These are phyloP conservation scores for Colletotrichum sidae DNA, from an alignment of 2,329 filamentous ascomycete genomes.

Conservation along the genomic window DNA sequence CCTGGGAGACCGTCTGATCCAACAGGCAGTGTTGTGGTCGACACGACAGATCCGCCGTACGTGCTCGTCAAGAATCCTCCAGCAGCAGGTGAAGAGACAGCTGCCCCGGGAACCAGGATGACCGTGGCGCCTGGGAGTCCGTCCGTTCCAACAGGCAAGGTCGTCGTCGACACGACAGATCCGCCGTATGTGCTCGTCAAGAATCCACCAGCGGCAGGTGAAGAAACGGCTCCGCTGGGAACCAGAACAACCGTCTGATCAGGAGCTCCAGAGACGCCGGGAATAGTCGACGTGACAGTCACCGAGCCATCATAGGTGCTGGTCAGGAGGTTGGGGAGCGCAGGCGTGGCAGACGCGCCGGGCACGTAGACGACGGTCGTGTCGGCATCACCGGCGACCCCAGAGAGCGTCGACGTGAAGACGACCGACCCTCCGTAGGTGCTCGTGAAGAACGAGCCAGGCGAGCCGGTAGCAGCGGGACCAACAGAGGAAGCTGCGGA, in stretches of 20 bases:
- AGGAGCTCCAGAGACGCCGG: slow-evolving; percentile 6
- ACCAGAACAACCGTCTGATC: slow-evolving; percentile 12
- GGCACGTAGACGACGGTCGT: slow-evolving; percentile 11
- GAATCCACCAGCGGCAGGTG: background rate
- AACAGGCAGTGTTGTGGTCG: background rate
- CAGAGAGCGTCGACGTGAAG: slow-evolving; percentile 8
- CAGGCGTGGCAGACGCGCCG: background rate
- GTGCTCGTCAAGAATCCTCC: slow-evolving; percentile 4
- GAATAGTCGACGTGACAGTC: slow-evolving; percentile 4
- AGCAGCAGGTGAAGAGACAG: background rate
- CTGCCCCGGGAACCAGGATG: background rate
- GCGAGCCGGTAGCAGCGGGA: background rate
- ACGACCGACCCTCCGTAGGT: slow-evolving; percentile 20
- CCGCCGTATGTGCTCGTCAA: slow-evolving; percentile 12
- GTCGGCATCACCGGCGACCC: slow-evolving; percentile 3
- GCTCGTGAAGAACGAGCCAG: slow-evolving; percentile 22
- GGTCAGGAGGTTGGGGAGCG: slow-evolving; percentile 6
- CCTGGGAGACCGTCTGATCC: background rate
- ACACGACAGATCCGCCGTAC: background rate
- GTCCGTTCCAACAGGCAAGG: background rate
- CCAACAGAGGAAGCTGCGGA: background rate
- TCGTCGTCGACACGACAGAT: background rate
- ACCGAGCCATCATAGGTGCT: slow-evolving; percentile 27
- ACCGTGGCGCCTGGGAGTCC: background rate
- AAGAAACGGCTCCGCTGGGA: background rate